A percentile compares a stretch with the other conserved stretches of the same genome.
Evolutionary conservation across 805 yeast genomes (phyloP).

Genomic region (Yamadazyma endophytica): DNA sequence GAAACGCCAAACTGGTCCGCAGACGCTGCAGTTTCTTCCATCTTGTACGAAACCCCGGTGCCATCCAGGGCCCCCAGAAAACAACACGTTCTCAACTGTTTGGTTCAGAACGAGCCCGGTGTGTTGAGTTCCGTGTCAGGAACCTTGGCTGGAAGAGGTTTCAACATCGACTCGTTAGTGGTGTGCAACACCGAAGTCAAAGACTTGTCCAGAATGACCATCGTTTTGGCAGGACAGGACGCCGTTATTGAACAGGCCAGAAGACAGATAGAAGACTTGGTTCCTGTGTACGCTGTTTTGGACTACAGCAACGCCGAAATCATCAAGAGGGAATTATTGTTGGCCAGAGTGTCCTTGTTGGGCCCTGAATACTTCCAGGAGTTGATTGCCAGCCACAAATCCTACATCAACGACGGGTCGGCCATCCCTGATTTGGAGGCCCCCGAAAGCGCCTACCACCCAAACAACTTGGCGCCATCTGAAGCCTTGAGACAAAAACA

Average conservation of each 20-base stretch:
- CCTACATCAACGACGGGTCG: slow-evolving; percentile 35
- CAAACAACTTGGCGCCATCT: slow-evolving; percentile 82
- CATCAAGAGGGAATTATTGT: slow-evolving; percentile 82
- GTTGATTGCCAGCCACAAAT: slow-evolving; percentile 78
- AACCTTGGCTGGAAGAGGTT: slow-evolving; percentile 95
- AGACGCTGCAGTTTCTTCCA: slow-evolving; percentile 94
- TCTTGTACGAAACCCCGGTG: slow-evolving; percentile 84
- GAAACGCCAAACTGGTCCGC: slow-evolving; percentile 95
- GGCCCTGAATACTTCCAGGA: slow-evolving; percentile 99
- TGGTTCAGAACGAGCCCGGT: slow-evolving; percentile 99
- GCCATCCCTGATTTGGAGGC: slow-evolving; percentile 42
- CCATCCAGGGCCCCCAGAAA: slow-evolving; percentile 60
- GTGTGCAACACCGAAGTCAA: slow-evolving; percentile 95
- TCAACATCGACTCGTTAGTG: slow-evolving; percentile 95
- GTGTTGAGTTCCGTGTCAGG: slow-evolving; percentile 91
- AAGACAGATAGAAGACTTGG: slow-evolving; percentile 95
- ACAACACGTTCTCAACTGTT: slow-evolving; percentile 90
- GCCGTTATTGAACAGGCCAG: slow-evolving; percentile 97
- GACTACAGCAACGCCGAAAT: slow-evolving; percentile 90
- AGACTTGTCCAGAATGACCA: slow-evolving; percentile 95
- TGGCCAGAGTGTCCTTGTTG: slow-evolving; percentile 87
- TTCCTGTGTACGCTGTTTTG: slow-evolving; percentile 96
- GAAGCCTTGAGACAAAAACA: slow-evolving; percentile 94
- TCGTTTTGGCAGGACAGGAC: slow-evolving; percentile 89
- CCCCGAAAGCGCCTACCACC: slow-evolving; percentile 62